These are phyloP conservation scores for Alternaria conjuncta DNA, from an alignment of 2,329 filamentous ascomycete genomes.

Conservation along the genomic window DNA sequence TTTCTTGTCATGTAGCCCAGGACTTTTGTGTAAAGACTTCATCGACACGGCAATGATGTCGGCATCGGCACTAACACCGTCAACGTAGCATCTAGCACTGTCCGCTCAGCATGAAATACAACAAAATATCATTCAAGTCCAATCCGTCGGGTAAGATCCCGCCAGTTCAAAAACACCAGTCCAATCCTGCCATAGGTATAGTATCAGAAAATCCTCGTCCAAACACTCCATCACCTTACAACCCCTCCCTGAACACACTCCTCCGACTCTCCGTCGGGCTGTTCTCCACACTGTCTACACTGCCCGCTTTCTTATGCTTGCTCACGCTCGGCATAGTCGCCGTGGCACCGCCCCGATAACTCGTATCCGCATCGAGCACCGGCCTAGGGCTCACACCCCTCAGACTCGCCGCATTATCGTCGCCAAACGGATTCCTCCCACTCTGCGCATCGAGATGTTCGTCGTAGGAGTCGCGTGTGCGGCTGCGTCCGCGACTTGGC, in stretches of 20 bases:
- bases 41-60: too few species aligned
- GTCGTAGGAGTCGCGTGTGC: conserved; percentile 55
- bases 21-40: too few species aligned
- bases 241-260: conserved; percentile 73
- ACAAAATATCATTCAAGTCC: background rate
- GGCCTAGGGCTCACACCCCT: conserved; percentile 79
- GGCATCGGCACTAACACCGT: too few species aligned
- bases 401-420: conserved; percentile 57
- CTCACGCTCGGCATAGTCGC: conserved; percentile 50
- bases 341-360: conserved; percentile 46
- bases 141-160: too few species aligned
- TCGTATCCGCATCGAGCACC: conserved; percentile 56
- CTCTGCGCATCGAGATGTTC: conserved; percentile 41
- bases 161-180: too few species aligned
- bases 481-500: conserved; percentile 53
- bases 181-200: background rate
- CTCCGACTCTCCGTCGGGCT: conserved; percentile 70
- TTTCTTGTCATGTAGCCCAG: too few species aligned
- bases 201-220: too few species aligned
- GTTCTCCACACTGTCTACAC: conserved; percentile 54
- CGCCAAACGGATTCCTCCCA: conserved; percentile 43
- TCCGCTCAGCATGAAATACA: background rate
- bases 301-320: conserved; percentile 37
- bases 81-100: too few species aligned
- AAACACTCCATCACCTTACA: conserved; percentile 49